Evolutionary conservation across 73 alveolate species (phyloP).

Genomic region (Paramecium tetraurelia): DNA sequence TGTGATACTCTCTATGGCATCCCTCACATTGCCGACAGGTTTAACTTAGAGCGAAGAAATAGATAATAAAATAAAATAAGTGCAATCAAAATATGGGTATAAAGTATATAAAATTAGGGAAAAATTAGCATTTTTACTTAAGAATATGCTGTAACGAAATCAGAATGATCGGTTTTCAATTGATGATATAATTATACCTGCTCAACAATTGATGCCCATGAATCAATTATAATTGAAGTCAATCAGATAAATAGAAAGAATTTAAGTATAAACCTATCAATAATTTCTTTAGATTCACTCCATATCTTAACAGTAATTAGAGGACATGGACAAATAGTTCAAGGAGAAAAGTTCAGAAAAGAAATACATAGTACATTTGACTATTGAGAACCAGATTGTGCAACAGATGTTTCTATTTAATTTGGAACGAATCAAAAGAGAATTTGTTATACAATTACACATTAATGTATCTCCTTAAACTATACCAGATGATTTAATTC

Average conservation of each 20-base stretch:
- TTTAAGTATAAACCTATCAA: not conserved
- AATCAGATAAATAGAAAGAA: not conserved
- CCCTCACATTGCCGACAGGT: not conserved
- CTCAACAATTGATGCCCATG: not conserved
- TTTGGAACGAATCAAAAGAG: slow-evolving; percentile 28
- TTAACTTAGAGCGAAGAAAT: not conserved
- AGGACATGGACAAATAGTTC: not conserved
- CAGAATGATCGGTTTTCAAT: not conserved
- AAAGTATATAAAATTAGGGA: not conserved
- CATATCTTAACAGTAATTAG: not conserved
- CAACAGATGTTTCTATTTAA: not conserved
- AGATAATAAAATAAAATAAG: not conserved
- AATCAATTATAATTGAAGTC: not conserved
- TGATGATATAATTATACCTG: not conserved
- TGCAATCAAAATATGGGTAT: not conserved
- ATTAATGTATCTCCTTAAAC: not conserved
- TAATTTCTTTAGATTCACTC: not conserved
- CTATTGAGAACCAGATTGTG: not conserved
- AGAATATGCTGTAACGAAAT: not conserved
- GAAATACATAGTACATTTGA: not conserved
- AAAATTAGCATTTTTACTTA: not conserved
- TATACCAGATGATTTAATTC: not conserved
- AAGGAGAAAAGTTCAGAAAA: not conserved
- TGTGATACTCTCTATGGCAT: not conserved
- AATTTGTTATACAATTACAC: not conserved